phyloP scores from a whole-genome alignment of 495 filamentous ascomycete species.

The Beverwykella pulmonaria region DNA sequence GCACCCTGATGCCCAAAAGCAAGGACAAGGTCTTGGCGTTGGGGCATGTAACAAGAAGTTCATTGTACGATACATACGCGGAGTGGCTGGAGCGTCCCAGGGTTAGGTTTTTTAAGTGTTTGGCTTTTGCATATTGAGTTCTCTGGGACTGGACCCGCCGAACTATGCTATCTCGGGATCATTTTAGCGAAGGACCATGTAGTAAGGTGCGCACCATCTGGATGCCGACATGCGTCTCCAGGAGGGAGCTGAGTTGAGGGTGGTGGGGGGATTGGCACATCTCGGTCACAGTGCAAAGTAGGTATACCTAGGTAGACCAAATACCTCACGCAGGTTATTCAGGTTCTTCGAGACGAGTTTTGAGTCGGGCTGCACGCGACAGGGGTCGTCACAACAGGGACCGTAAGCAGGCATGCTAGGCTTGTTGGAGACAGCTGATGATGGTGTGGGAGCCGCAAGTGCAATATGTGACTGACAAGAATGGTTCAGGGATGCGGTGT shows the following conservation, averaged over 20 bases:
- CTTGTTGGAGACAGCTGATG: too few species aligned
- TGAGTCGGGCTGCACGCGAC: not conserved
- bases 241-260: not conserved
- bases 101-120: not conserved
- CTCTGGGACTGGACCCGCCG: not conserved
- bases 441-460: not conserved
- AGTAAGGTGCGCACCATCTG: not conserved
- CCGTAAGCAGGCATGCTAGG: not conserved
- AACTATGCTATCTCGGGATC: not conserved
- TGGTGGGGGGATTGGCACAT: not conserved
- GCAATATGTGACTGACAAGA: slow-evolving; percentile 9
- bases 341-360: not conserved
- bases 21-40: slow-evolving; percentile 13
- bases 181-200: slow-evolving; percentile 3
- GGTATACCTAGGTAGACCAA: not conserved
- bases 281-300: not conserved
- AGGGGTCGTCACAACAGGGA: not conserved
- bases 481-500: not conserved
- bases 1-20: not conserved
- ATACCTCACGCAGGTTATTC: not conserved
- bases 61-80: slow-evolving; percentile 16
- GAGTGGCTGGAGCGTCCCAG: slow-evolving; percentile 4
- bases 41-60: slow-evolving; percentile 14
- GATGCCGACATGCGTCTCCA: not conserved
- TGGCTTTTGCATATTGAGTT: slow-evolving; percentile 27